A percentile compares a stretch with the other conserved stretches of the same genome.
Evolutionary conservation across 176 grass and related monocot species (phyloP).

Genomic region (Oryza glumipatula): DNA sequence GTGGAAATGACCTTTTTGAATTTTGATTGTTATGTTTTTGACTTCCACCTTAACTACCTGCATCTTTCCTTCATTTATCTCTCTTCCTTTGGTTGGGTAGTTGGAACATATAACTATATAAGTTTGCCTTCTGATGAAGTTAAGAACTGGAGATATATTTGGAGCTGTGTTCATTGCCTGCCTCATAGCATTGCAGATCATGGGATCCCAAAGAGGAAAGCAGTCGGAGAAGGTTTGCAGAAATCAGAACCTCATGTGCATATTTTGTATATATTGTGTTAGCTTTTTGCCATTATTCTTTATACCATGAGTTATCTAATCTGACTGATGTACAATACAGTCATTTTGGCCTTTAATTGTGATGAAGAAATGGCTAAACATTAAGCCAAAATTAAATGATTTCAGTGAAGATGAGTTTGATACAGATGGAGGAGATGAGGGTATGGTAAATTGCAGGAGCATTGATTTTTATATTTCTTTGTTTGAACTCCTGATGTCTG

Average conservation of each 20-base stretch:
- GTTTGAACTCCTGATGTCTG: slow-evolving; percentile 1
- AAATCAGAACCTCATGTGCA: no score
- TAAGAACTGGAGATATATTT: background rate
- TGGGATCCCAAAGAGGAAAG: slow-evolving; percentile 54
- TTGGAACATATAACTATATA: slow-evolving; percentile 13
- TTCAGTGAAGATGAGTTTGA: slow-evolving; percentile 82
- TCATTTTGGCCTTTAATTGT: slow-evolving; percentile 63
- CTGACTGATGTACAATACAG: slow-evolving; percentile 24
- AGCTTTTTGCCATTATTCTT: slow-evolving; percentile 24
- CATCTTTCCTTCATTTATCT: slow-evolving; percentile 29
- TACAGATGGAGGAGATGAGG: slow-evolving; percentile 54
- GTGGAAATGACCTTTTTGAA: background rate
- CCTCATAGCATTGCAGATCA: slow-evolving; percentile 29
- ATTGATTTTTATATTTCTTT: slow-evolving; percentile 28
- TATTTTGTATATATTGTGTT: slow-evolving; percentile 5
- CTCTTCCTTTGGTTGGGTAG: background rate
- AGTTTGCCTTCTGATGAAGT: background rate
- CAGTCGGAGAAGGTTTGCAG: slow-evolving; percentile 48
- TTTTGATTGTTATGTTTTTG: background rate
- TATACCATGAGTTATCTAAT: slow-evolving; percentile 8
- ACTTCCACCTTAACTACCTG: slow-evolving; percentile 20
- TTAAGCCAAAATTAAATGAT: slow-evolving; percentile 69
- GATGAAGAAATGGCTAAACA: slow-evolving; percentile 79
- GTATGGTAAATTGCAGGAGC: slow-evolving; percentile 23
- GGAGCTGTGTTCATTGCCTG: background rate